phyloP scores from a whole-genome alignment of 2,329 filamentous ascomycete species.

The Emericellopsis cladophorae region DNA sequence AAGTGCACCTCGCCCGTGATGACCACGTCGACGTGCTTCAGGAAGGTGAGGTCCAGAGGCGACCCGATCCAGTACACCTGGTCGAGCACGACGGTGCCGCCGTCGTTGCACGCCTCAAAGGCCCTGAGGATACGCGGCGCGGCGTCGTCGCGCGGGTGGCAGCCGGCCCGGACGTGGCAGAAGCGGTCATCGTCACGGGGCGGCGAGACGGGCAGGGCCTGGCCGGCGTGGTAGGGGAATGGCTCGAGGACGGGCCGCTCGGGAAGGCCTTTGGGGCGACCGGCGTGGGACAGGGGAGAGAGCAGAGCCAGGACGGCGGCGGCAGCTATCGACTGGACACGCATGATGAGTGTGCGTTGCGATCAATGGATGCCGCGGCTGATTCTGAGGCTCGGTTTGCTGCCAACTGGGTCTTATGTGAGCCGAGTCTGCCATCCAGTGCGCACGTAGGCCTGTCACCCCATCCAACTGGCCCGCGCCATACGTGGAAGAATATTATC shows the following conservation, averaged over 20 bases:
- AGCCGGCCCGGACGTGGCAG: background rate
- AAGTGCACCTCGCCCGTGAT: conserved; percentile 44
- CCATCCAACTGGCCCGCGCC: no score
- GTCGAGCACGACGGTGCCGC: conserved; percentile 48
- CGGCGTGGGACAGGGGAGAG: background rate
- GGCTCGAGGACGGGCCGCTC: background rate
- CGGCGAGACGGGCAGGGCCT: background rate
- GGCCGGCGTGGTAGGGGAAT: background rate
- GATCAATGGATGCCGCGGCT: no score
- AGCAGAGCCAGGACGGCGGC: no score
- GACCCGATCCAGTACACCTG: conserved; percentile 49
- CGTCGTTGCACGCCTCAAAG: conserved; percentile 38
- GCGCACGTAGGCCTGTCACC: no score
- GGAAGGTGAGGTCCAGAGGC: conserved; percentile 51
- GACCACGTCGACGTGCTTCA: conserved; percentile 50
- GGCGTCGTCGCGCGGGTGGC: background rate
- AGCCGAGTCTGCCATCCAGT: no score
- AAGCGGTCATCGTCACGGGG: background rate
- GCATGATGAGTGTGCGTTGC: no score
- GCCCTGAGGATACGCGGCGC: conserved; percentile 1
- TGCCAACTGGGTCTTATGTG: no score
- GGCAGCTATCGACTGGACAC: no score
- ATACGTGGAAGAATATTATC: no score
- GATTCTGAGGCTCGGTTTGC: no score
- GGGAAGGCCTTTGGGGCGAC: background rate